These are phyloP conservation scores for Juglanconis juglandina DNA, from an alignment of 2,329 filamentous ascomycete genomes.

Conservation along the genomic window DNA sequence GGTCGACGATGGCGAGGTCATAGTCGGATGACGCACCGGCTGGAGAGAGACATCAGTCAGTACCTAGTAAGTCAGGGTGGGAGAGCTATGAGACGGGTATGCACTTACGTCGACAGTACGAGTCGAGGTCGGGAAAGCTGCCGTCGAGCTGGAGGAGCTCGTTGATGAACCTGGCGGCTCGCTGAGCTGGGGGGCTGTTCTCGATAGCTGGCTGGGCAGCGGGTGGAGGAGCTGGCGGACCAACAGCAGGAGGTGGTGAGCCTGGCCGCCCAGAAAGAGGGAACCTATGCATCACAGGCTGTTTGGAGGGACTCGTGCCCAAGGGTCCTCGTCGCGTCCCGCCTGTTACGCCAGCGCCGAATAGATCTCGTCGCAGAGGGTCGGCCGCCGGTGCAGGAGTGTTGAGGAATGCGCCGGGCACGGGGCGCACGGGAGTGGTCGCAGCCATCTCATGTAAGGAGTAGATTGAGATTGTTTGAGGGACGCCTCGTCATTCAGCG, in stretches of 20 bases:
- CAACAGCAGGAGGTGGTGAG: slow-evolving; percentile 29
- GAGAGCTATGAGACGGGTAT: not conserved
- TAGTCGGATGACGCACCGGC: slow-evolving; percentile 91
- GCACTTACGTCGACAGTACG: slow-evolving; percentile 78
- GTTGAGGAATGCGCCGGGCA: slow-evolving; percentile 73
- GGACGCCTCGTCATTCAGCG: not conserved
- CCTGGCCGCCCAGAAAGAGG: slow-evolving; percentile 27
- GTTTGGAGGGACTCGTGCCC: slow-evolving; percentile 15
- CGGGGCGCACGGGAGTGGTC: slow-evolving; percentile 65
- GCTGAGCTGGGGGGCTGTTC: slow-evolving; percentile 62
- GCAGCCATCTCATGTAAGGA: slow-evolving; percentile 47
- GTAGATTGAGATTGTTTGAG: not conserved
- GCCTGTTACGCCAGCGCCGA: slow-evolving; percentile 29
- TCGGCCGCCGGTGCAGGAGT: slow-evolving; percentile 63
- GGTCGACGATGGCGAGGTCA: slow-evolving; percentile 65
- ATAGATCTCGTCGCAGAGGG: slow-evolving; percentile 51
- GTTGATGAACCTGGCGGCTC: slow-evolving; percentile 82
- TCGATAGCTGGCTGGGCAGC: slow-evolving; percentile 38
- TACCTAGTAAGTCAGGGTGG: not conserved
- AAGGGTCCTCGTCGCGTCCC: slow-evolving; percentile 12
- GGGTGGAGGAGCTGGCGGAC: slow-evolving; percentile 29
- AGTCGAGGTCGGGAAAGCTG: slow-evolving; percentile 83
- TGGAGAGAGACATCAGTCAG: slow-evolving; percentile 37
- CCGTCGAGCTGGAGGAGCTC: slow-evolving; percentile 71
- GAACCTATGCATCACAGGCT: slow-evolving; percentile 7